Percentiles rank a stretch among this genome's conserved stretches.
These are phyloP conservation scores for Pleodorina starrii DNA, from an alignment of 139 green algal species.

Conservation along the genomic window DNA sequence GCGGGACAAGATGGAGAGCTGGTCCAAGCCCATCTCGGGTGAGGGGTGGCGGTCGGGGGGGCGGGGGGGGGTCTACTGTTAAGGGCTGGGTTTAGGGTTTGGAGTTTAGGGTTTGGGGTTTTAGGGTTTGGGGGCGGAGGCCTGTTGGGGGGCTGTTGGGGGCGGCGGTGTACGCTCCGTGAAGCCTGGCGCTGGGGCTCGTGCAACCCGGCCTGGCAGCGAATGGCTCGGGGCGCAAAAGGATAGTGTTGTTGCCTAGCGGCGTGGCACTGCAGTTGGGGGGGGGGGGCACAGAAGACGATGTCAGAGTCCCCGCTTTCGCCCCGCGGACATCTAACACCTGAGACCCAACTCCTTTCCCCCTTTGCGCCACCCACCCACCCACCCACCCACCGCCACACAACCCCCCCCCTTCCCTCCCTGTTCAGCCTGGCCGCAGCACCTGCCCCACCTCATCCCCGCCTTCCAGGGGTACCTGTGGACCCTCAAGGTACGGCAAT, in stretches of 20 bases:
- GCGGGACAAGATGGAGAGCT: conserved; percentile 76
- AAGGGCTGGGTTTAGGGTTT: neutral
- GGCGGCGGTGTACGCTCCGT: no score
- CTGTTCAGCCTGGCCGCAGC: conserved; percentile 70
- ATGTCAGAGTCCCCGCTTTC: no score
- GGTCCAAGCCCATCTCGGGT: conserved; percentile 79
- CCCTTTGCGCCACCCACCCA: neutral
- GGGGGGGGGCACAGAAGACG: no score
- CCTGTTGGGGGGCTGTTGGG: no score
- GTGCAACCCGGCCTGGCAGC: no score
- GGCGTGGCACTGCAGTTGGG: no score
- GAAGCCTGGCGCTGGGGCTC: no score
- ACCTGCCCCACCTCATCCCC: conserved; percentile 93
- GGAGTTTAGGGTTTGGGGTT: neutral
- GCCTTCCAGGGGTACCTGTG: conserved; percentile 91
- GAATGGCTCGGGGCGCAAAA: no score
- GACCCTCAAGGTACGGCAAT: conserved; percentile 84
- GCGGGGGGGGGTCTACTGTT: neutral
- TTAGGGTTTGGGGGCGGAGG: no score
- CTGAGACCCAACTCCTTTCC: neutral
- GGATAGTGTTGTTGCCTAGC: no score
- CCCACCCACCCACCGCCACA: neutral
- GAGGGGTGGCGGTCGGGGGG: neutral
- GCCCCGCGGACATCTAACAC: no score
- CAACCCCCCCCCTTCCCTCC: neutral